A percentile compares a stretch with the other conserved stretches of the same genome.
Conservation (phyloP, 2,329 filamentous ascomycete species). For the Diaporthe eres region DNA sequence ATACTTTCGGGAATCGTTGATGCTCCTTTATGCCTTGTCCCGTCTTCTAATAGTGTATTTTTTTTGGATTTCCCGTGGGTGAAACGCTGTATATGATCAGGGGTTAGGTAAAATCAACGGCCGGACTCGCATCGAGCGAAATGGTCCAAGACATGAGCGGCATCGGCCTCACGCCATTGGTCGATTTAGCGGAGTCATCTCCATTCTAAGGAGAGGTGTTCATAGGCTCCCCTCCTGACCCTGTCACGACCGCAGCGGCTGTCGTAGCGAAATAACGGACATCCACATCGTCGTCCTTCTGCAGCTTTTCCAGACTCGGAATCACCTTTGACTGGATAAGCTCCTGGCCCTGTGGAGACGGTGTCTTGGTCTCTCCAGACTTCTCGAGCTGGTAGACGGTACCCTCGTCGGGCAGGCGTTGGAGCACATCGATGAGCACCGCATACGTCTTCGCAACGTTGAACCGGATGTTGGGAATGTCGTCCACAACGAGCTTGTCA, state of each 20-base stretch:
- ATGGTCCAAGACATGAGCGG: slow-evolving; percentile 9
- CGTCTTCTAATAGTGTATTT: slow-evolving; percentile 42
- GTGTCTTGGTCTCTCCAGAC: slow-evolving; percentile 71
- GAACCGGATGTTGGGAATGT: slow-evolving; percentile 99
- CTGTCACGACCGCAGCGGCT: slow-evolving; percentile 75
- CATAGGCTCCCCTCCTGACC: slow-evolving; percentile 71
- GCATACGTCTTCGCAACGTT: slow-evolving; percentile 99
- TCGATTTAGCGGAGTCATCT: slow-evolving; percentile 49
- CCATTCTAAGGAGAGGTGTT: slow-evolving; percentile 77
- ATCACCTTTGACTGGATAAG: slow-evolving; percentile 89
- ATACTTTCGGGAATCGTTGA: slow-evolving; percentile 29
- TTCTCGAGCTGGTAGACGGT: slow-evolving; percentile 90
- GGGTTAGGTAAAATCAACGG: slow-evolving; percentile 29
- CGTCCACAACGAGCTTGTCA: slow-evolving; percentile 91
- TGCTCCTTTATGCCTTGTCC: slow-evolving; percentile 41
- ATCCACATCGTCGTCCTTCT: slow-evolving; percentile 97
- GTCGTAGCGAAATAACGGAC: slow-evolving; percentile 98
- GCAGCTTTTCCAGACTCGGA: slow-evolving; percentile 93
- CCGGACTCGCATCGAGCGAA: slow-evolving; percentile 31
- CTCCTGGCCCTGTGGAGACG: slow-evolving; percentile 81
- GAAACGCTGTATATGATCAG: slow-evolving; percentile 39
- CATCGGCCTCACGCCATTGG: not conserved
- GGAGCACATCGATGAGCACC: slow-evolving; percentile 90
- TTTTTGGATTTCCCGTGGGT: slow-evolving; percentile 37
- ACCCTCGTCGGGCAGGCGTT: slow-evolving; percentile 88